Evolutionary conservation across 371 early-diverging fungal species (phyloP), one percentile per base, ranked within the genome.

Genomic region (Haplosporangium sp.): DNA sequence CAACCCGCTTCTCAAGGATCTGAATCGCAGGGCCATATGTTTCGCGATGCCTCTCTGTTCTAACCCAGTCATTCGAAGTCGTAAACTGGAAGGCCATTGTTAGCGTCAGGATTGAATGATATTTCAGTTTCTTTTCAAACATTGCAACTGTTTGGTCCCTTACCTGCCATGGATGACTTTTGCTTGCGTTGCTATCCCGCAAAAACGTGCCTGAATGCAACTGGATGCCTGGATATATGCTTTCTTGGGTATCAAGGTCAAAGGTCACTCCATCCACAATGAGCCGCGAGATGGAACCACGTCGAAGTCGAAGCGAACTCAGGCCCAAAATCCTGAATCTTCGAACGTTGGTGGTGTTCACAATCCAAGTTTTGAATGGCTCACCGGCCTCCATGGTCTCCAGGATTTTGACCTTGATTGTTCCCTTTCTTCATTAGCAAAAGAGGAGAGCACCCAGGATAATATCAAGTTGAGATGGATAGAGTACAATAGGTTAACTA

Each of bases 11-110:
- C 29, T 77, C 77, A 36, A 52, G 72, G 64, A 90, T 79, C 20
- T 83, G 81, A 43, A 83, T 77, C 2, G 87, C 84, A 6, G 93
- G 90, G 9, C 93, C 93, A 74, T 91, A 91, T 6, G 86, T 86
- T 46, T 80, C 81, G n/a, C 83, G 83, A 64, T 88, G 82, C 6
- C 88, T 72, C 65, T 89, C 87, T 12, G 59, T 66, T 29, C 69
- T 67, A 21, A 73, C 67, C 89, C 89, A 89, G 20, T 80, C 60
- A 4, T 84, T 45, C 29, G 83, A 81, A 5, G 62, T 23, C 8
- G 72, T 59, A 47, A 81, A 69, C 85, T 83, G 71, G 29, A 43
- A 0, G 54, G 18, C 4, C 0, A 23, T 40, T 12, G 9, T 9
- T 36, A 57, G 51, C n/a, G 38, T 11, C 38, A 38, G 41, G 14